These are phyloP conservation scores for Candida hispaniensis DNA, from an alignment of 805 yeast genomes.

Conservation along the genomic window DNA sequence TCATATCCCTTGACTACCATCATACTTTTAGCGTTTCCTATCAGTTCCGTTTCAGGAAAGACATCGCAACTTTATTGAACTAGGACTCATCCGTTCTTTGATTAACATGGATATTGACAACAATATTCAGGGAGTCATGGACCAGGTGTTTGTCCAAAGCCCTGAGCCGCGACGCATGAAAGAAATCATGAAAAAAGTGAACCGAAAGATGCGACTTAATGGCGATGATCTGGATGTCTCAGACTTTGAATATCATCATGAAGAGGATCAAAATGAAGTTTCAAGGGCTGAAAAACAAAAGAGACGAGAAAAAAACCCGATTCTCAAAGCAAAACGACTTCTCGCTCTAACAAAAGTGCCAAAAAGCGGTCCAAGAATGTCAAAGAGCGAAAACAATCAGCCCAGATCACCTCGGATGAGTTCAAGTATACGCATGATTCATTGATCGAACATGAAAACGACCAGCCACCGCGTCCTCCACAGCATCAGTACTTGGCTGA, in stretches of 20 bases:
- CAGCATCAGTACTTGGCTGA: too few species aligned
- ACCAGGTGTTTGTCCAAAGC: conserved; percentile 11
- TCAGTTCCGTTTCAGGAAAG: too few species aligned
- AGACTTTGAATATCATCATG: conserved; percentile 12
- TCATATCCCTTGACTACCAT: too few species aligned
- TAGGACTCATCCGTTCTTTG: too few species aligned
- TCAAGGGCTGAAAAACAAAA: conserved; percentile 1
- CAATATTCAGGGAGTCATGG: conserved; percentile 6
- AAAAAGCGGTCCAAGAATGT: conserved; percentile 3
- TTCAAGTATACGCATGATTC: conserved; percentile 10
- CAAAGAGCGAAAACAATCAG: background rate
- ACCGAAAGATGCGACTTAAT: conserved; percentile 8
- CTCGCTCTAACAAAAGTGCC: too few species aligned
- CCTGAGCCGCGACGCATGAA: conserved; percentile 13
- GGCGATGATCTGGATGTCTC: conserved; percentile 7
- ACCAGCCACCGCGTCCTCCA: conserved; percentile 1
- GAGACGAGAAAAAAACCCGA: too few species aligned
- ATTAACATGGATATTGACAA: too few species aligned
- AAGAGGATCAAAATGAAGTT: conserved; percentile 12
- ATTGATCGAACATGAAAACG: conserved; percentile 4
- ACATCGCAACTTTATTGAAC: too few species aligned
- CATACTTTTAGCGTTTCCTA: too few species aligned
- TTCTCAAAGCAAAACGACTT: too few species aligned
- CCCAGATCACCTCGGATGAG: background rate
- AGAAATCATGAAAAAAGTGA: conserved; percentile 6